Evolutionary conservation across 169 alveolate species (phyloP).

Genomic region (Eimeria zaria): DNA sequence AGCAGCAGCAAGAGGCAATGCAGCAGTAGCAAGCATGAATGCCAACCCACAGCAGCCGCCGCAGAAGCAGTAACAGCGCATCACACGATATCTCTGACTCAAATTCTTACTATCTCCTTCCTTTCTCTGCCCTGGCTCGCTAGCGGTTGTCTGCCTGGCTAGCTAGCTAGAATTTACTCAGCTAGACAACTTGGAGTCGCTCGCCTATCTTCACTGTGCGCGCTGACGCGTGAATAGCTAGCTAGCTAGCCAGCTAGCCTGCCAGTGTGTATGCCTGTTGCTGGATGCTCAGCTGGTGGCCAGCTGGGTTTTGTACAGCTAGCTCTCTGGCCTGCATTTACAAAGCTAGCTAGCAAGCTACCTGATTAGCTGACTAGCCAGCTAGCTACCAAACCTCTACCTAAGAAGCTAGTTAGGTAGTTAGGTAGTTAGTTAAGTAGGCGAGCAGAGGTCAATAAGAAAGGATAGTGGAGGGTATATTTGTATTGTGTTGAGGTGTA

Average conservation of each 20-base stretch:
- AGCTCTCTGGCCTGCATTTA: not conserved
- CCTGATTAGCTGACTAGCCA: not conserved
- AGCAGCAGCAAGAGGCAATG: not conserved
- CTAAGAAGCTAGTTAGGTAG: too few species aligned
- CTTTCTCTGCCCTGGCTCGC: not conserved
- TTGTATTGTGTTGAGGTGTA: not conserved
- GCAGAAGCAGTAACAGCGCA: not conserved
- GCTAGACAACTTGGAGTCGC: not conserved
- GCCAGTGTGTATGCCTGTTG: not conserved
- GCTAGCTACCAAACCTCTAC: too few species aligned
- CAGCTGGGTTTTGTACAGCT: not conserved
- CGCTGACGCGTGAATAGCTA: not conserved
- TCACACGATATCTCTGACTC: too few species aligned
- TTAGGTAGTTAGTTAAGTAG: too few species aligned
- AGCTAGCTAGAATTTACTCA: not conserved
- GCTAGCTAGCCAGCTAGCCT: constrained; percentile 7
- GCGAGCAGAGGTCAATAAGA: too few species aligned
- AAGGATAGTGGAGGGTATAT: too few species aligned
- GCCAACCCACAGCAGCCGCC: not conserved
- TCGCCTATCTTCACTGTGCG: not conserved
- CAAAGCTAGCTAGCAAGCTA: constrained; percentile 18
- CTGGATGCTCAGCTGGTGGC: not conserved
- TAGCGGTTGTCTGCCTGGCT: not conserved
- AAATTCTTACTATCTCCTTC: not conserved
- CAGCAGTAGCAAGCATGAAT: not conserved